Evolutionary conservation across 768 basidiomycete genomes (phyloP).

Genomic region (Mycena metata): DNA sequence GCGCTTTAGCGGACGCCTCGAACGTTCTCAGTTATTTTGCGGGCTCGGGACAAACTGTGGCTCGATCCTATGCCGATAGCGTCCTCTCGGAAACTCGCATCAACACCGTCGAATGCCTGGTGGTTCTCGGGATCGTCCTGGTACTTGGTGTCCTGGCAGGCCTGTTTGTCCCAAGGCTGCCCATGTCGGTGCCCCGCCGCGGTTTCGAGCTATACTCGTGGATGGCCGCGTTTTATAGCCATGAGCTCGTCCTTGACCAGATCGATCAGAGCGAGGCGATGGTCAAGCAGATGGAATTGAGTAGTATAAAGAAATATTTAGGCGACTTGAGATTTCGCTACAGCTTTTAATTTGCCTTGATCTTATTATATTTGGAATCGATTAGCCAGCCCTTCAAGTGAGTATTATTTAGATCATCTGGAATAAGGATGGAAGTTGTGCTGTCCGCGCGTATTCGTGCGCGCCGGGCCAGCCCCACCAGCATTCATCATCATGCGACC

Average conservation of each 20-base stretch:
- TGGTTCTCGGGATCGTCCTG: constrained; percentile 43
- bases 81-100: constrained; percentile 46
- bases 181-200: constrained; percentile 46
- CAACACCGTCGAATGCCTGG: constrained; percentile 40
- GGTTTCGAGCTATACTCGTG: constrained; percentile 49
- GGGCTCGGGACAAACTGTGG: constrained; percentile 53
- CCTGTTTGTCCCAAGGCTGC: constrained; percentile 47
- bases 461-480: constrained; percentile 61
- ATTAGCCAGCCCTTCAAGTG: neutral
- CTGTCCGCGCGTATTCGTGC: constrained; percentile 65
- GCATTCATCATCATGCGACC: constrained; percentile 57
- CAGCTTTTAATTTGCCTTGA: constrained; percentile 14
- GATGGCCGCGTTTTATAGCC: constrained; percentile 48
- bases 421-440: constrained; percentile 78
- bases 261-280: constrained; percentile 27
- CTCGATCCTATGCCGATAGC: constrained; percentile 50
- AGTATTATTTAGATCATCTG: constrained; percentile 42
- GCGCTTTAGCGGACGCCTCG: constrained; percentile 54
- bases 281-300: constrained; percentile 17
- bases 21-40: constrained; percentile 59
- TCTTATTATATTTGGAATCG: too few species aligned
- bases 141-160: constrained; percentile 50
- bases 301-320: constrained; percentile 12
- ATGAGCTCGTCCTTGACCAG: constrained; percentile 43
- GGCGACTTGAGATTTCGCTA: constrained; percentile 23